Percentiles rank a stretch among this genome's conserved stretches.
phyloP scores from a whole-genome alignment of 768 basidiomycete genomes.

The Dentipellis sp. region DNA sequence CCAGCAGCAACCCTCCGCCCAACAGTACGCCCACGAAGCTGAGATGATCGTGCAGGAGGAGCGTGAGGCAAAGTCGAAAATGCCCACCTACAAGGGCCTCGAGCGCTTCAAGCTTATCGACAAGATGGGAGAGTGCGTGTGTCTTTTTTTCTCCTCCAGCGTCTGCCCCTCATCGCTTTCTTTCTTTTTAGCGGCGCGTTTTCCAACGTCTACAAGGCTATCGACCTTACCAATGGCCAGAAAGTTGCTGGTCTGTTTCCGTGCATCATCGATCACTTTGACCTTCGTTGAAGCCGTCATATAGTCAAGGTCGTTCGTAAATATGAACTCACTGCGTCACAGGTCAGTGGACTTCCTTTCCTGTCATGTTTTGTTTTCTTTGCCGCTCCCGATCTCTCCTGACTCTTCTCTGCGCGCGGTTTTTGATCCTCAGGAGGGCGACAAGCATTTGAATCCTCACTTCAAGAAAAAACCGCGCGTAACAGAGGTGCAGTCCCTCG shows the following conservation, averaged over 20 bases:
- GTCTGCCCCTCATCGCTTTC: slow-evolving; percentile 5
- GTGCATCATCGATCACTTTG: background rate
- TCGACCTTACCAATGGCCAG: slow-evolving; percentile 63
- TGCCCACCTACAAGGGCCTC: slow-evolving; percentile 83
- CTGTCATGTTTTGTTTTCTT: slow-evolving; percentile 19
- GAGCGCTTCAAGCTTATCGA: slow-evolving; percentile 69
- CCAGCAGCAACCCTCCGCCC: slow-evolving; percentile 21
- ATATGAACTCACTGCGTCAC: slow-evolving; percentile 81
- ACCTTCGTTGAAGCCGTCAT: slow-evolving; percentile 2
- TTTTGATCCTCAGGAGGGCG: slow-evolving; percentile 55
- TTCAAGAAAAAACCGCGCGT: slow-evolving; percentile 97
- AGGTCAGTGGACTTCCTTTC: slow-evolving; percentile 52
- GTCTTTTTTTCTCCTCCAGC: slow-evolving; percentile 2
- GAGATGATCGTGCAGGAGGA: slow-evolving; percentile 72
- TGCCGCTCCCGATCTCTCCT: slow-evolving; percentile 15
- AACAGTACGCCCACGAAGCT: slow-evolving; percentile 34
- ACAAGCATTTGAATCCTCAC: slow-evolving; percentile 87
- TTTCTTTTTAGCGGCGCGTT: slow-evolving; percentile 70
- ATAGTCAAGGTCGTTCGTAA: slow-evolving; percentile 93
- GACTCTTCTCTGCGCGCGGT: slow-evolving; percentile 16
- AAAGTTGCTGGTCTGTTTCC: slow-evolving; percentile 71
- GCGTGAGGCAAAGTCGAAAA: slow-evolving; percentile 57
- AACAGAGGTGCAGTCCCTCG: slow-evolving; percentile 75
- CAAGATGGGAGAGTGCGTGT: slow-evolving; percentile 90
- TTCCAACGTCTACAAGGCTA: slow-evolving; percentile 95